These are phyloP conservation scores for Hanseniaspora osmophila DNA, from an alignment of 805 yeast species.

Conservation along the genomic window DNA sequence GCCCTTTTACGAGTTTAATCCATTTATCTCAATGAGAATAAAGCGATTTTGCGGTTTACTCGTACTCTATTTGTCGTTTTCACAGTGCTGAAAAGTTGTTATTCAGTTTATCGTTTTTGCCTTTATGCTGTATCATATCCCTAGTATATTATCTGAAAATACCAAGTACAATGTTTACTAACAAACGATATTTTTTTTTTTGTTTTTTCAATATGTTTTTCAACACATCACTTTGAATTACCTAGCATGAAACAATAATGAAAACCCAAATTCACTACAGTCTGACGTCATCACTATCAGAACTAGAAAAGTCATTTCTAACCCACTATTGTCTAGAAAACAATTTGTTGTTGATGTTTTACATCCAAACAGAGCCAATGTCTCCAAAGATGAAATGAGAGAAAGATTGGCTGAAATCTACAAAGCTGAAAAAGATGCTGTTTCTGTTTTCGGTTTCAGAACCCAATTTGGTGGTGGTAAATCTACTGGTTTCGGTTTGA, in stretches of 20 bases:
- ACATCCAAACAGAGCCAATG: constrained; percentile 99
- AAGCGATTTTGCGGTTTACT: too few species aligned
- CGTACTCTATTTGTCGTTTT: too few species aligned
- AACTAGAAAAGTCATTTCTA: constrained; percentile 96
- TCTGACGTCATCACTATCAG: constrained; percentile 99
- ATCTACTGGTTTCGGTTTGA: constrained; percentile 97
- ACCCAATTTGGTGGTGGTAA: constrained; percentile 99
- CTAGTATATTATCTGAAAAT: too few species aligned
- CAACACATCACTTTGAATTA: not conserved
- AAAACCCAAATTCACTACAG: constrained; percentile 25
- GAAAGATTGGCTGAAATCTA: constrained; percentile 78
- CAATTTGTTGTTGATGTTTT: constrained; percentile 98
- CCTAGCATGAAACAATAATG: not conserved
- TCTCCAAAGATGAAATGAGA: constrained; percentile 97
- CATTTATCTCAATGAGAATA: too few species aligned
- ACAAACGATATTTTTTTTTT: too few species aligned
- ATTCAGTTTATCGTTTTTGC: too few species aligned
- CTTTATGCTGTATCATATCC: too few species aligned
- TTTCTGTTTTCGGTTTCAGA: constrained; percentile 98
- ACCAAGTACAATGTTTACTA: too few species aligned
- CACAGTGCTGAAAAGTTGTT: too few species aligned
- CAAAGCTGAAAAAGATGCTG: constrained; percentile 87
- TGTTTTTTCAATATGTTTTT: not conserved
- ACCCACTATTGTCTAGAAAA: constrained; percentile 98
- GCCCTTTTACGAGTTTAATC: too few species aligned